Conservation (phyloP, 2,329 filamentous ascomycete genomes). For the Xylariaceae sp. region DNA sequence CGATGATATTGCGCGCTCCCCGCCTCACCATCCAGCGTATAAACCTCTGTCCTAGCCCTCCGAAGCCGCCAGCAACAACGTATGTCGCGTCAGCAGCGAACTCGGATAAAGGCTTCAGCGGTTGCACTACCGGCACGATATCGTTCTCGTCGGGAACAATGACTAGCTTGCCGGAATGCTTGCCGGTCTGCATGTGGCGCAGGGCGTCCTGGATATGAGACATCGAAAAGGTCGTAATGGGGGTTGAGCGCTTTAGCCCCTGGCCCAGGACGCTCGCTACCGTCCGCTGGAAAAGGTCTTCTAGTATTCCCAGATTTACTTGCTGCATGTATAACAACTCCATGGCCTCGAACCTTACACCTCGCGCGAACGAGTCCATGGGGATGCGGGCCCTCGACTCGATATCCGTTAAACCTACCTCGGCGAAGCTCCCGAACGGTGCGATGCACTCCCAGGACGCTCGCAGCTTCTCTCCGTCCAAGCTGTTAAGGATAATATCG, state of each 20-base stretch:
- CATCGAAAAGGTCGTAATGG: conserved; percentile 31
- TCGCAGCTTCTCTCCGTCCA: conserved; percentile 40
- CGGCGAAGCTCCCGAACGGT: conserved; percentile 44
- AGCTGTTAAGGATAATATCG: conserved; percentile 43
- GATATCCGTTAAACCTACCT: conserved; percentile 45
- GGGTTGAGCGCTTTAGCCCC: conserved; percentile 20
- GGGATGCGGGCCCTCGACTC: conserved; percentile 44
- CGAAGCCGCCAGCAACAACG: conserved; percentile 39
- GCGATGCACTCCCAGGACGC: conserved; percentile 46
- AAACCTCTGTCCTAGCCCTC: conserved; percentile 37
- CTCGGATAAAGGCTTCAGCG: not conserved
- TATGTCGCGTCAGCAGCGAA: conserved; percentile 39
- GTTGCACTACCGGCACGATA: conserved; percentile 33
- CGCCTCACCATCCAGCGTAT: conserved; percentile 35
- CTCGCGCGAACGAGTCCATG: conserved; percentile 46
- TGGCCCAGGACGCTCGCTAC: conserved; percentile 20
- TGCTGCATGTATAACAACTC: conserved; percentile 31
- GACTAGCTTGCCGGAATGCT: conserved; percentile 34
- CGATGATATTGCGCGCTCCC: conserved; percentile 34
- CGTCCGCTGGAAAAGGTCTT: conserved; percentile 22
- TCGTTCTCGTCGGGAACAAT: conserved; percentile 31
- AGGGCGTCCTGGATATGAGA: conserved; percentile 34
- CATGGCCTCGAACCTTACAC: conserved; percentile 33
- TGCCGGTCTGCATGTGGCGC: conserved; percentile 31
- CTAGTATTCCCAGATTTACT: conserved; percentile 19